phyloP scores from a whole-genome alignment of 805 yeast species.

The Candida ponderosae region DNA sequence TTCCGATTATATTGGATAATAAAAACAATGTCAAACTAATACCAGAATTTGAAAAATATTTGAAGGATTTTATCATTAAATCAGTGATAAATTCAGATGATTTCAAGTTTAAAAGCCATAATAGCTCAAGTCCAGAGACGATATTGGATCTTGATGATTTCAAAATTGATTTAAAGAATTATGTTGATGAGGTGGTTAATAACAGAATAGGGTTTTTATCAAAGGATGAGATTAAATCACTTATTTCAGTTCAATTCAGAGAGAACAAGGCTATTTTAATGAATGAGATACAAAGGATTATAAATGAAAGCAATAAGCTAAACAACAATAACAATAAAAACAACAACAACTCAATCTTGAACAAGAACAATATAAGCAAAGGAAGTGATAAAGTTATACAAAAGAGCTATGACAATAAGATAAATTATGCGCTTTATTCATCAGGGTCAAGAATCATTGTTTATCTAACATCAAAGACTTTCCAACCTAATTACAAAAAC shows the following conservation, averaged over 20 bases:
- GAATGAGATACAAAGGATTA: constrained; percentile 11
- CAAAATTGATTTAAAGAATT: constrained; percentile 9
- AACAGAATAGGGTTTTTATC: constrained; percentile 14
- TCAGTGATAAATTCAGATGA: constrained; percentile 2
- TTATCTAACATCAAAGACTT: constrained; percentile 26
- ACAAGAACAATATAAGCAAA: not conserved
- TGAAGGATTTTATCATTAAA: constrained; percentile 6
- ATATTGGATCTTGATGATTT: constrained; percentile 2
- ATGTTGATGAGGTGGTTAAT: constrained; percentile 9
- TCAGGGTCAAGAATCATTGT: constrained; percentile 30
- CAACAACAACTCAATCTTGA: not conserved
- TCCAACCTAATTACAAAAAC: constrained; percentile 12
- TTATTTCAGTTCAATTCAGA: constrained; percentile 14
- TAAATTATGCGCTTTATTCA: constrained; percentile 25
- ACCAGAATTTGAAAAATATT: constrained; percentile 15
- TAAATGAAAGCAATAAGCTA: constrained; percentile 1
- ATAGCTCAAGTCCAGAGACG: too few species aligned
- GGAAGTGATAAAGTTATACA: not conserved
- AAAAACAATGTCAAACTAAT: constrained; percentile 11
- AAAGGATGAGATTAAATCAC: constrained; percentile 13
- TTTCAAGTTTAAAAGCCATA: not conserved
- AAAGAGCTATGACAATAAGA: constrained; percentile 13
- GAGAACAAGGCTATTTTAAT: constrained; percentile 14
- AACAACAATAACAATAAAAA: not conserved
- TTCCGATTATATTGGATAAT: constrained; percentile 13